A percentile compares a stretch with the other conserved stretches of the same genome.
Evolutionary conservation across 805 yeast genomes (phyloP).

Genomic region (Saccharomycopsis sp.): DNA sequence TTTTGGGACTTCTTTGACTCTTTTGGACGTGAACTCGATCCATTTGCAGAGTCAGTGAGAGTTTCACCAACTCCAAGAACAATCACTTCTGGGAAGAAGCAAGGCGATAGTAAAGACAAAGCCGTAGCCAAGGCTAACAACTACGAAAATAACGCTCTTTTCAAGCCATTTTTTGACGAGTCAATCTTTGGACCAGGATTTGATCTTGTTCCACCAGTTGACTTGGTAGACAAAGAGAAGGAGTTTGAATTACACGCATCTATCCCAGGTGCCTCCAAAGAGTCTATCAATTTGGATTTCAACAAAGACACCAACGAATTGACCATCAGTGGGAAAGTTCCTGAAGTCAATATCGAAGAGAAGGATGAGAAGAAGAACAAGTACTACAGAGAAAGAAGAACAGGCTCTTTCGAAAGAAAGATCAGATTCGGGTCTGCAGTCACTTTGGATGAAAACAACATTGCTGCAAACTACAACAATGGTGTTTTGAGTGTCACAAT

Average conservation of each 20-base stretch:
- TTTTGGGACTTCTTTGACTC: constrained; percentile 39
- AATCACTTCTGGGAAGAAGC: background rate
- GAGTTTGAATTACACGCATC: constrained; percentile 29
- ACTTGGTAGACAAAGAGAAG: constrained; percentile 30
- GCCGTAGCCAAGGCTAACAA: background rate
- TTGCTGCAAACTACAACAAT: constrained; percentile 39
- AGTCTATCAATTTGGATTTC: constrained; percentile 30
- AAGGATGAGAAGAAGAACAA: constrained; percentile 6
- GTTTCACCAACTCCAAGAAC: background rate
- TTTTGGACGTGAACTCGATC: constrained; percentile 36
- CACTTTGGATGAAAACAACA: constrained; percentile 31
- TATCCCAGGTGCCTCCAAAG: constrained; percentile 31
- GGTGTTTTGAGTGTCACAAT: constrained; percentile 38
- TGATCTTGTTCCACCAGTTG: constrained; percentile 30
- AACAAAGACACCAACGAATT: constrained; percentile 31
- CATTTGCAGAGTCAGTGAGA: constrained; percentile 16
- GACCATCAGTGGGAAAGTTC: constrained; percentile 28
- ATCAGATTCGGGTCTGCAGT: constrained; percentile 27
- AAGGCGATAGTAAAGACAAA: background rate
- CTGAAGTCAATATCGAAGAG: constrained; percentile 6
- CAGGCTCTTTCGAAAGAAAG: constrained; percentile 28
- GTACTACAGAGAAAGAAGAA: constrained; percentile 23
- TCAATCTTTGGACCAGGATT: constrained; percentile 3
- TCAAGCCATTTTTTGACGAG: background rate
- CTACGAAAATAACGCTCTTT: background rate